Evolutionary conservation across 1,139 yeast species (phyloP), one percentile per base, ranked within the genome.

Genomic region (Hyphopichia fennica): DNA sequence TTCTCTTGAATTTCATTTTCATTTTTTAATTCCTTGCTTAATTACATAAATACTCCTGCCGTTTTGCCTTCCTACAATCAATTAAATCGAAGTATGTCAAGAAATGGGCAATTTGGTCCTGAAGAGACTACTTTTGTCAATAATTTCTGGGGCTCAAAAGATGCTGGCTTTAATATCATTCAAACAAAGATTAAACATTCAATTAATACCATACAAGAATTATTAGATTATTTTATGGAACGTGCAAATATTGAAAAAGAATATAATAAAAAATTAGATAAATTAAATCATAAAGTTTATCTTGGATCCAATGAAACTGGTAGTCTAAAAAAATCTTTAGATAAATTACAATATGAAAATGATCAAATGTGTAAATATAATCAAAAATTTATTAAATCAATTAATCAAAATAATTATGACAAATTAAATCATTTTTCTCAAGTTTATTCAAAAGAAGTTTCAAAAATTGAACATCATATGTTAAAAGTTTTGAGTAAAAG

Each of bases 161-260:
- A 69, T 38, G 46, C 48, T 9, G 78, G 78, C 4, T 68, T 64
- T 44, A 47, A 47, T 29, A 61, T 57, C 10, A 53, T 72, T 18
- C 66, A 61, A 34, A 56, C 58, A 28, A 52, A 68, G 36, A 60
- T 72, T 41, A 60, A 65, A 40, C 65, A 70, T 47, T 60, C 73
- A 4, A 38, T 58, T 23, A 40, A 46, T 2, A 76, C 77, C 7
- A 54, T 78, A 37, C 70, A 71, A 30, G 75, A 73, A 35, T 58
- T 79, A 28, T 55, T 70, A 11, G 66, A 64, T 9, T 79, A 70
- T 52, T 79, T 76, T 53, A 65, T 65, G 38, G 81, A 78, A 44
- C 59, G 84, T 37, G 67, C 78, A 2, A 67, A 75, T 8, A 75
- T 89, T 33, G 96, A 89, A 54, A 85, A 81, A 47, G 96, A 89